Percentiles rank a stretch among this genome's conserved stretches.
phyloP scores from a whole-genome alignment of 2,329 filamentous ascomycete genomes.

The Exophiala alcalophila region DNA sequence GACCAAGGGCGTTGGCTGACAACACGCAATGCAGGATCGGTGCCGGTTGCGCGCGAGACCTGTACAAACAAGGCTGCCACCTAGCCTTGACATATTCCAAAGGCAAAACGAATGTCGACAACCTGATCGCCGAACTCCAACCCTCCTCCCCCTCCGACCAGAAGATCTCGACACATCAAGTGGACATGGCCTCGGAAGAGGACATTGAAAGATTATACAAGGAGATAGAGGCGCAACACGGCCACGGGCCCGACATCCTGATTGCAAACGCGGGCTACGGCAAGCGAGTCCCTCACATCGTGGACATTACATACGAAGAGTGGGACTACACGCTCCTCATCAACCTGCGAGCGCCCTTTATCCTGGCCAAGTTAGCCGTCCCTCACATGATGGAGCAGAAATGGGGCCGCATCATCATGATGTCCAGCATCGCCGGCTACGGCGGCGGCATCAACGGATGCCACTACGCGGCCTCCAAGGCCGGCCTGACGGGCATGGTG shows the following conservation, averaged over 20 bases:
- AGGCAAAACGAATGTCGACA: slow-evolving; percentile 47
- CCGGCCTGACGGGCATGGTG: slow-evolving; percentile 63
- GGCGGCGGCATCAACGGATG: slow-evolving; percentile 65
- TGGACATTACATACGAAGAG: slow-evolving; percentile 61
- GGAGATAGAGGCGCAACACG: slow-evolving; percentile 54
- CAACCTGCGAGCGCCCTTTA: slow-evolving; percentile 61
- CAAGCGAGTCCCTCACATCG: slow-evolving; percentile 55
- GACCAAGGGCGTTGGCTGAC: slow-evolving; percentile 7
- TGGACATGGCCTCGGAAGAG: slow-evolving; percentile 55
- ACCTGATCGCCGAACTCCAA: slow-evolving; percentile 44
- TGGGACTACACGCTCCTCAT: slow-evolving; percentile 62
- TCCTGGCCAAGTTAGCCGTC: slow-evolving; percentile 59
- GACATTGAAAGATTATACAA: slow-evolving; percentile 55
- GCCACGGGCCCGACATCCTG: slow-evolving; percentile 59
- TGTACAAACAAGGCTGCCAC: slow-evolving; percentile 52
- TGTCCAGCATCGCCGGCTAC: slow-evolving; percentile 61
- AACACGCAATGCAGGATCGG: slow-evolving; percentile 59
- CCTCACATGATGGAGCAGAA: slow-evolving; percentile 58
- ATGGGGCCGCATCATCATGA: slow-evolving; percentile 64
- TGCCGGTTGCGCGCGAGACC: slow-evolving; percentile 55
- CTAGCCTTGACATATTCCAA: slow-evolving; percentile 60
- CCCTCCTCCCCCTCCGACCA: slow-evolving; percentile 20
- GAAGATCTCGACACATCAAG: slow-evolving; percentile 54
- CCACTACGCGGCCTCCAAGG: slow-evolving; percentile 55
- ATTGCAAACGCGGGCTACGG: slow-evolving; percentile 66